These are phyloP conservation scores for Spathaspora passalidarum DNA, from an alignment of 805 yeast genomes.

Conservation along the genomic window DNA sequence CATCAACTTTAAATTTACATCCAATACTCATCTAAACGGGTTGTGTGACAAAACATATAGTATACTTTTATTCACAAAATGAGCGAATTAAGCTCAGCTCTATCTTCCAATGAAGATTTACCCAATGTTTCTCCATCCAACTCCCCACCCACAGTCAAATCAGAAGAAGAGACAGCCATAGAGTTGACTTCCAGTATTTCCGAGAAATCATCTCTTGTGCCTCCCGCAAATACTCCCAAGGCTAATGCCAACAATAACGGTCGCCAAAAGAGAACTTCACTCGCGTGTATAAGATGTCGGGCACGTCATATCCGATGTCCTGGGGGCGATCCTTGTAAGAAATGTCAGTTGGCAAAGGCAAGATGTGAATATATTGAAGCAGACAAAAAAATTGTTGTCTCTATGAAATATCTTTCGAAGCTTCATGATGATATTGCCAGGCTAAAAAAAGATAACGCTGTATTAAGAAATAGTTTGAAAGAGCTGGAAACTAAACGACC, in stretches of 20 bases:
- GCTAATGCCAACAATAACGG: not conserved
- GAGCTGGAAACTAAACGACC: constrained; percentile 17
- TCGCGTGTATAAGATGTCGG: constrained; percentile 64
- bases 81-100: constrained; percentile 1
- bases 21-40: too few species aligned
- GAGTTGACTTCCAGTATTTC: constrained; percentile 2
- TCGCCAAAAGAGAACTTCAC: constrained; percentile 29
- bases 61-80: too few species aligned
- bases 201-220: not conserved
- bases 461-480: constrained; percentile 44
- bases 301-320: constrained; percentile 74
- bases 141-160: not conserved
- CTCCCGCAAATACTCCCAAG: not conserved
- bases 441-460: constrained; percentile 64
- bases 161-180: constrained; percentile 3
- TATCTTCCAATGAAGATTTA: not conserved
- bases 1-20: too few species aligned
- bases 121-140: not conserved
- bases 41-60: too few species aligned
- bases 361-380: constrained; percentile 72
- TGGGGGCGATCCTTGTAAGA: constrained; percentile 71
- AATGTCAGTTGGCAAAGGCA: constrained; percentile 53
- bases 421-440: constrained; percentile 66
- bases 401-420: constrained; percentile 64
- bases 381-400: constrained; percentile 68